phyloP scores from a whole-genome alignment of 129 eudicot genomes.

The Centrapalus pauciflorus region DNA sequence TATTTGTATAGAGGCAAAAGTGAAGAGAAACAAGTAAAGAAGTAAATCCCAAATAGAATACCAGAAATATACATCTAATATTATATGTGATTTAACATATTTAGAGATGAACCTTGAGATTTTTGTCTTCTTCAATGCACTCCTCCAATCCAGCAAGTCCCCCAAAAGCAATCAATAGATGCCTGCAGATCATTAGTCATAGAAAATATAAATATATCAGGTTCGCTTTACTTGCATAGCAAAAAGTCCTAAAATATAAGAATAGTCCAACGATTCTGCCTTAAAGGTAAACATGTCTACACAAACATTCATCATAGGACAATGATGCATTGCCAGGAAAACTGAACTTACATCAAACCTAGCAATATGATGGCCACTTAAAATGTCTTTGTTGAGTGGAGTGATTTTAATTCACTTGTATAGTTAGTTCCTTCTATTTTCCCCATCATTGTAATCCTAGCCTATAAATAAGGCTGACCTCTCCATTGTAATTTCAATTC shows the following conservation, averaged over 20 bases:
- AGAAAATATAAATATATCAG: not conserved
- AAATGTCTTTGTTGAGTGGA: no score
- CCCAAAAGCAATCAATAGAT: constrained; percentile 89
- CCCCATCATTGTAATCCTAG: no score
- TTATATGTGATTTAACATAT: not conserved
- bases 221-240: constrained; percentile 9
- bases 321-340: not conserved
- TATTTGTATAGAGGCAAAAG: not conserved
- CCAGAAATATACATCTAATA: not conserved
- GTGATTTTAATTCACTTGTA: no score
- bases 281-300: not conserved
- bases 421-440: no score
- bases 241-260: not conserved
- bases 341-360: not conserved
- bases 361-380: not conserved
- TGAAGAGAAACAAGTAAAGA: not conserved
- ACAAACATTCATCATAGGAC: not conserved
- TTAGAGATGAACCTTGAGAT: constrained; percentile 47
- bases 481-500: no score
- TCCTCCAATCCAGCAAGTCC: constrained; percentile 98
- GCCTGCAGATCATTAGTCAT: constrained; percentile 43
- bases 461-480: no score
- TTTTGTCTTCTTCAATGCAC: constrained; percentile 79
- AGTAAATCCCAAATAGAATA: not conserved
- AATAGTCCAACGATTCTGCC: not conserved